Conservation (phyloP, 768 basidiomycete genomes). For the Suillus subalutaceus region DNA sequence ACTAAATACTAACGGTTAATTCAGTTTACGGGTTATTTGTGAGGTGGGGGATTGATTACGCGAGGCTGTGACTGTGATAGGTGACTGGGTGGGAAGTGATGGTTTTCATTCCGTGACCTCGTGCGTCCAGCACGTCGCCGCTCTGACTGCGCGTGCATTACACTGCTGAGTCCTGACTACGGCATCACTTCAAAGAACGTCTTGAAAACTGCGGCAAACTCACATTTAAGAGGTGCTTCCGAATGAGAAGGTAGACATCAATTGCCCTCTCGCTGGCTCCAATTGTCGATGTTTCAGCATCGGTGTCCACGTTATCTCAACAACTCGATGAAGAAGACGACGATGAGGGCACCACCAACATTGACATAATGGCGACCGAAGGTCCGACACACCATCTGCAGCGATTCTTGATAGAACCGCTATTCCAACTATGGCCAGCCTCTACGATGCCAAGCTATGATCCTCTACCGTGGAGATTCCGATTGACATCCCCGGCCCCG, state of each 20-base stretch:
- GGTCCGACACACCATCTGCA: neutral
- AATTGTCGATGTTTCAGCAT: neutral
- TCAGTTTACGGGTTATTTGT: conserved; percentile 1
- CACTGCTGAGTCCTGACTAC: neutral
- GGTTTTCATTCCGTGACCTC: neutral
- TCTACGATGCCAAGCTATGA: neutral
- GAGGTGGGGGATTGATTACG: conserved; percentile 3
- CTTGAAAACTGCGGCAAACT: neutral
- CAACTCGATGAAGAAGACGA: neutral
- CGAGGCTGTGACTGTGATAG: conserved; percentile 4
- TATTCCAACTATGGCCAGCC: neutral
- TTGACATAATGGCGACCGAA: neutral
- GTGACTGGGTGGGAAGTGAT: conserved; percentile 2
- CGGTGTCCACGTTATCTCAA: neutral
- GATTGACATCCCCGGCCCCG: neutral
- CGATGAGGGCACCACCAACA: neutral
- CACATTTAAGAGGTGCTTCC: neutral
- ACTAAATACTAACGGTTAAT: conserved; percentile 10
- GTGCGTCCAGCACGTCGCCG: conserved; percentile 1
- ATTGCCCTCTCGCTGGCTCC: neutral
- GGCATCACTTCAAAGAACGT: neutral
- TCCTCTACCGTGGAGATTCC: neutral
- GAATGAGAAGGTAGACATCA: neutral
- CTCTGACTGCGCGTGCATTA: conserved; percentile 1
- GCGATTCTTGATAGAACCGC: neutral